These are phyloP conservation scores for Kluyveromyces siamensis DNA, from an alignment of 805 yeast species.

Conservation along the genomic window DNA sequence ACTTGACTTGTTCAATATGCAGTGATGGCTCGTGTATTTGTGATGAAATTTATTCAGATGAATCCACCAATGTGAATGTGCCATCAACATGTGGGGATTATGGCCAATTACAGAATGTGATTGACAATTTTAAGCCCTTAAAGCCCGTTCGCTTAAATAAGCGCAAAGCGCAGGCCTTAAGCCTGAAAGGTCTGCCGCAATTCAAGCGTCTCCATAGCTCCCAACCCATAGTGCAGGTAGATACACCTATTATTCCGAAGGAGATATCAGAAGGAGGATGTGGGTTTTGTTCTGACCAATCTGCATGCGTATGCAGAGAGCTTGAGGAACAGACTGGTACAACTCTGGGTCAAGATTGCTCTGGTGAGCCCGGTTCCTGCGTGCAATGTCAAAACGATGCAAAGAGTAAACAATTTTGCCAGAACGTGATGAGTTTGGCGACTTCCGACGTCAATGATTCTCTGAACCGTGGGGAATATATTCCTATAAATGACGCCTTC, in stretches of 20 bases:
- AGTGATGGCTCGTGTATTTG: slow-evolving; percentile 2
- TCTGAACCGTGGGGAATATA: slow-evolving; percentile 31
- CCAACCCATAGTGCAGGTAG: background rate
- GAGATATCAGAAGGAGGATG: slow-evolving; percentile 49
- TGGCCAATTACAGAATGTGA: slow-evolving; percentile 23
- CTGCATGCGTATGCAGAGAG: slow-evolving; percentile 89
- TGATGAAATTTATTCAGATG: background rate
- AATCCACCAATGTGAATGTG: background rate
- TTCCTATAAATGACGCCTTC: slow-evolving; percentile 87
- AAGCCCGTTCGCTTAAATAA: slow-evolving; percentile 43
- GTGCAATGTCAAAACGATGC: slow-evolving; percentile 78
- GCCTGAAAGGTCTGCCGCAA: background rate
- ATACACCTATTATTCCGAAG: background rate
- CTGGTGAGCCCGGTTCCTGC: slow-evolving; percentile 86
- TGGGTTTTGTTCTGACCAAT: slow-evolving; percentile 88
- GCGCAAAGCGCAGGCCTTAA: background rate
- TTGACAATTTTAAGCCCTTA: slow-evolving; percentile 45
- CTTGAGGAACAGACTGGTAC: slow-evolving; percentile 40
- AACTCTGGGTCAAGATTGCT: slow-evolving; percentile 39
- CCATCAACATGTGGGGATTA: background rate
- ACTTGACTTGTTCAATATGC: slow-evolving; percentile 8
- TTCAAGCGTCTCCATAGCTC: slow-evolving; percentile 6
- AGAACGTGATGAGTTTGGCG: slow-evolving; percentile 59
- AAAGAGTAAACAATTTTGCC: slow-evolving; percentile 79
- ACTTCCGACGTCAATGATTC: slow-evolving; percentile 9